Evolutionary conservation across 768 basidiomycete genomes (phyloP), one percentile per base, ranked within the genome.

Genomic region (Megacollybia marginata): DNA sequence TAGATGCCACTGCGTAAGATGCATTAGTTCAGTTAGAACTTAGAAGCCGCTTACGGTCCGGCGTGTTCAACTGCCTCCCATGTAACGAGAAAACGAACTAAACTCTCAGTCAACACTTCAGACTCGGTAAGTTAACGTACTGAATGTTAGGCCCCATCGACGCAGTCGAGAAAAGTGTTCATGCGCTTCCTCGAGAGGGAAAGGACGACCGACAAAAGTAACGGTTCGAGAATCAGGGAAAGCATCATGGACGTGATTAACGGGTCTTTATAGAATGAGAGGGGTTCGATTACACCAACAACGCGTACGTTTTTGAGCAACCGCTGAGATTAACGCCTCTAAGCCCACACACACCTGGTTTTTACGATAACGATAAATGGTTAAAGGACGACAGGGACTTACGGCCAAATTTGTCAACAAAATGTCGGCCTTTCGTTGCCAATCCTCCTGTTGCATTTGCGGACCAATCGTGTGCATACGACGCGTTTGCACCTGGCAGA

Each of bases 51-150:
- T 55, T 68, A 94, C 93, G 82, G 88, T 57, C 92, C 95, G 52
- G 77, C 81, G 61, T 98, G 96, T 61, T 97, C 95, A 13, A 98
- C 75, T 0, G 95, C 92, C 63, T 99, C 95, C 95, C 95, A 99
- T 1, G 95, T 94, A 4, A 98, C 80, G 23, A 94, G 80, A 58
- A 99, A 92, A 36, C 94, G 78, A 47, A 96, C 91, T 93, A 16
- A 48, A 16, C 23, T 16, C 38, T 34, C 9, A 50, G 23, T 28
- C 23, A 28, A 28, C 23, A 28, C 23, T 28, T 40, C 38, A 40
- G 38, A 40, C 48, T 8, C 32, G 11, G 42, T 19, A 19, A 6
- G 15, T n/a, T 47, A 1, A 73, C 85, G 18, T 57, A 92, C 92
- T 72, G 60, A 92, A 90, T 0, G 88, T 85, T 56, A 94, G 66